A percentile compares a stretch with the other conserved stretches of the same genome.
These are phyloP conservation scores for Pelargonium cotyledonis DNA, from an alignment of 441 rosid species.

Conservation along the genomic window DNA sequence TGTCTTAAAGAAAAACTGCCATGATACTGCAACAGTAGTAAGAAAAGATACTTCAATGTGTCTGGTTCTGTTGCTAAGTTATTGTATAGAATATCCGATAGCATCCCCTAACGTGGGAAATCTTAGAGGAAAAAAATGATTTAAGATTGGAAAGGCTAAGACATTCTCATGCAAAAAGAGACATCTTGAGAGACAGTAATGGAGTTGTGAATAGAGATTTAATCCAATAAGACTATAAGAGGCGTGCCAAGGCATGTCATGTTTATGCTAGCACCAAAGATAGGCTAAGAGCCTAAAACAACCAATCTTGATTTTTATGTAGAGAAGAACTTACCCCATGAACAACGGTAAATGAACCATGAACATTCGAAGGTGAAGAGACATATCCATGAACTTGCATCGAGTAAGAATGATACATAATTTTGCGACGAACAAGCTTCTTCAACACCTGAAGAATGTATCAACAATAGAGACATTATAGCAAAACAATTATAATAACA, in stretches of 20 bases:
- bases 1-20: conserved; percentile 93
- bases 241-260: neutral
- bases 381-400: conserved; percentile 89
- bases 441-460: conserved; percentile 58
- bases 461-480: conserved; percentile 9
- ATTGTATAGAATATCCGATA: neutral
- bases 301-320: neutral
- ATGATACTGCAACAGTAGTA: conserved; percentile 53
- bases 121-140: no score
- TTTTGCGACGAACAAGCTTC: conserved; percentile 68
- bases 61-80: neutral
- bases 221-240: neutral
- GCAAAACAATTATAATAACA: neutral
- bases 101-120: neutral
- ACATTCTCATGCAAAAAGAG: neutral
- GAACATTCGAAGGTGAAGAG: conserved; percentile 33
- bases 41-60: conserved; percentile 6
- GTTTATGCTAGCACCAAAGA: conserved; percentile 4
- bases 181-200: no score
- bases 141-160: neutral
- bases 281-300: neutral
- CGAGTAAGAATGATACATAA: conserved; percentile 86
- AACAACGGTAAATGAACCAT: conserved; percentile 58
- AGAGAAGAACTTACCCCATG: conserved; percentile 63
- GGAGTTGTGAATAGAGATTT: neutral